Evolutionary conservation across 495 filamentous ascomycete species (phyloP).

Genomic region (Letharia lupina): DNA sequence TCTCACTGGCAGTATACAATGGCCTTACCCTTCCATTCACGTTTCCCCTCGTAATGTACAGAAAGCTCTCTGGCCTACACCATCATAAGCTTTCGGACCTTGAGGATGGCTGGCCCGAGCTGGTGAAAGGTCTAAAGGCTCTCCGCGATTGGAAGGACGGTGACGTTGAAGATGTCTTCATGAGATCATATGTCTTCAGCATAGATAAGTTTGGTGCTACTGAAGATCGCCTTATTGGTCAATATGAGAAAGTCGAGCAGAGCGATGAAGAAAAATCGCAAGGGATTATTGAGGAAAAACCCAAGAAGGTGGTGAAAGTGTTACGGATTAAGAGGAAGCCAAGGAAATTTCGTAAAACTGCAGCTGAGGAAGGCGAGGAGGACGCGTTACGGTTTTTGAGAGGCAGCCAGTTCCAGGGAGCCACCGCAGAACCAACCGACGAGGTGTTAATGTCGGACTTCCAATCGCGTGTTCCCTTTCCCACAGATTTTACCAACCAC

Average conservation of each 20-base stretch:
- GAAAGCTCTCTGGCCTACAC: constrained; percentile 57
- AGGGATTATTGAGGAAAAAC: not conserved
- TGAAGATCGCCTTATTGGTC: constrained; percentile 48
- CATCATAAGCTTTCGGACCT: constrained; percentile 66
- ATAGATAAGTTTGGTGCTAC: constrained; percentile 57
- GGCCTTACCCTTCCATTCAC: constrained; percentile 82
- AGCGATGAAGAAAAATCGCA: not conserved
- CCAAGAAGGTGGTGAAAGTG: constrained; percentile 3
- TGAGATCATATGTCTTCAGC: constrained; percentile 76
- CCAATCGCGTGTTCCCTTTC: not conserved
- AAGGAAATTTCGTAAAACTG: not conserved
- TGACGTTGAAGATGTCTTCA: constrained; percentile 70
- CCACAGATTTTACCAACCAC: not conserved
- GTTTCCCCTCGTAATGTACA: constrained; percentile 78
- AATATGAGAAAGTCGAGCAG: constrained; percentile 8
- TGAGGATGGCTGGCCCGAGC: constrained; percentile 77
- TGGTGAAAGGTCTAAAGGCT: constrained; percentile 60
- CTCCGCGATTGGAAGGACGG: constrained; percentile 73
- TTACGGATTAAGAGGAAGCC: not conserved
- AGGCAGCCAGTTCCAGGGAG: not conserved
- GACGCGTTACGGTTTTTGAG: not conserved
- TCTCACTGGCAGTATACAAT: constrained; percentile 90
- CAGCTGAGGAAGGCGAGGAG: constrained; percentile 21
- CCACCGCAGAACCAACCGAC: not conserved
- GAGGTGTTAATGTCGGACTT: not conserved